Evolutionary conservation across 225 moss, liverwort and hornwort genomes (phyloP).

Genomic region (Anthoceros angustus): DNA sequence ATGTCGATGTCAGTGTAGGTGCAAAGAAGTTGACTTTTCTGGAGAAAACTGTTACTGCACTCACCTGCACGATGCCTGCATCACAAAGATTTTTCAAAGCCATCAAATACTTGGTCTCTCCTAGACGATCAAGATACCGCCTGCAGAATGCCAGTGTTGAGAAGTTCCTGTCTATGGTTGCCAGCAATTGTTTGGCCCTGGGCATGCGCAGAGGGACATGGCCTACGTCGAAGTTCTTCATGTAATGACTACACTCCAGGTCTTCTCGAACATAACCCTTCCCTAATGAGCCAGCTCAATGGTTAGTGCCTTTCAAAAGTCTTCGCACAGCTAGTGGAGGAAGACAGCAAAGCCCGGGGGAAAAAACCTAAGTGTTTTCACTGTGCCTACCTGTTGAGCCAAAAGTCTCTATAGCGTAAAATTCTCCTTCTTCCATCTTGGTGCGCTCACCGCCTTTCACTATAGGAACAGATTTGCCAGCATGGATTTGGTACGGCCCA

Average conservation of each 20-base stretch:
- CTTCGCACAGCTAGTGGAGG: not conserved
- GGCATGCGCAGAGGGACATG: slow-evolving; percentile 70
- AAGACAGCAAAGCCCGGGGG: not conserved
- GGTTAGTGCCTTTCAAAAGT: not conserved
- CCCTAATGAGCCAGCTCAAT: slow-evolving; percentile 16
- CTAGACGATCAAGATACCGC: slow-evolving; percentile 70
- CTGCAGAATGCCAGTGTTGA: slow-evolving; percentile 71
- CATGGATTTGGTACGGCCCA: slow-evolving; percentile 87
- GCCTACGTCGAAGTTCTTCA: slow-evolving; percentile 86
- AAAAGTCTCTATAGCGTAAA: slow-evolving; percentile 80
- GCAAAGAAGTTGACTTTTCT: not conserved
- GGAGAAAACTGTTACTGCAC: not conserved
- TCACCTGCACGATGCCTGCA: slow-evolving; percentile 66
- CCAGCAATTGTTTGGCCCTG: slow-evolving; percentile 75
- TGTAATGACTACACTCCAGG: slow-evolving; percentile 91
- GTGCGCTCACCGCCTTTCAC: slow-evolving; percentile 92
- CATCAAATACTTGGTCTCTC: slow-evolving; percentile 86
- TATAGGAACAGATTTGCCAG: slow-evolving; percentile 70
- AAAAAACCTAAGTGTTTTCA: not conserved
- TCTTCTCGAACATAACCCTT: slow-evolving; percentile 84
- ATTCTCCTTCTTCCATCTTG: slow-evolving; percentile 97
- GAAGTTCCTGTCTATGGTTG: slow-evolving; percentile 90
- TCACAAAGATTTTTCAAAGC: slow-evolving; percentile 88
- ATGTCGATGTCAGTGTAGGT: not conserved
- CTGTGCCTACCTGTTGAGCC: slow-evolving; percentile 54